Evolutionary conservation across 345 rosid genomes (phyloP), one percentile per base, ranked within the genome.

Genomic region (Firmiana major): DNA sequence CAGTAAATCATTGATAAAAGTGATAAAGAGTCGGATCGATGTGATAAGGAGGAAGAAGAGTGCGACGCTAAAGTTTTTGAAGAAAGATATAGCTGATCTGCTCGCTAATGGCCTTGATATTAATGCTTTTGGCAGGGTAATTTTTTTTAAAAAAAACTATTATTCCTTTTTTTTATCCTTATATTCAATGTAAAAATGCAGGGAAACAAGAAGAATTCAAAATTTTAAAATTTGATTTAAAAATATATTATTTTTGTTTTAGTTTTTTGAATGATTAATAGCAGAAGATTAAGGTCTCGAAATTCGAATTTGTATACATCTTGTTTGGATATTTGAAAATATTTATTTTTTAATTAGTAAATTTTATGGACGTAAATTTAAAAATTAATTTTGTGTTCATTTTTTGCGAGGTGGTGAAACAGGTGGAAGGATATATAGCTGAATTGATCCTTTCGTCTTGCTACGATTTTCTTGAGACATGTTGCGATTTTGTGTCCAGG

Each of bases 61-160:
- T 31, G 99, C 99, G 2, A 93, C 97, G 75, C 83, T 87, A 79
- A 96, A 86, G 90, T 92, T 91, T 83, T 73, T 96, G 68, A 96
- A 90, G 90, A 85, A 87, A 80, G 99, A 93, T 65, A 81, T 96
- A 54, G 98, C 97, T 80, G 98, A 93, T 92, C 94, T 96, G 79
- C 85, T 96, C 24, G 79, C 85, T 73, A 90, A 91, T 82, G 98
- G 98, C 24, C 98, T 90, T 34, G 99, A 96, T 45, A 80, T 82
- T 77, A 88, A 93, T 65, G 99, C 97, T 70, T 92, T 75, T 75
- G 94, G 88, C 80, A 86, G 98, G 84, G 99, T 96, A 83, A 43
- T 36, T 51, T 36, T 62, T 1, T 17, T 17, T 9, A 38, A 38
- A 38, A 38, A 8, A 9, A 15, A 43, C 5, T 17, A 48, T 34